Evolutionary conservation across 345 rosid species (phyloP).

Genomic region (Xanthoceras sorbifolium): DNA sequence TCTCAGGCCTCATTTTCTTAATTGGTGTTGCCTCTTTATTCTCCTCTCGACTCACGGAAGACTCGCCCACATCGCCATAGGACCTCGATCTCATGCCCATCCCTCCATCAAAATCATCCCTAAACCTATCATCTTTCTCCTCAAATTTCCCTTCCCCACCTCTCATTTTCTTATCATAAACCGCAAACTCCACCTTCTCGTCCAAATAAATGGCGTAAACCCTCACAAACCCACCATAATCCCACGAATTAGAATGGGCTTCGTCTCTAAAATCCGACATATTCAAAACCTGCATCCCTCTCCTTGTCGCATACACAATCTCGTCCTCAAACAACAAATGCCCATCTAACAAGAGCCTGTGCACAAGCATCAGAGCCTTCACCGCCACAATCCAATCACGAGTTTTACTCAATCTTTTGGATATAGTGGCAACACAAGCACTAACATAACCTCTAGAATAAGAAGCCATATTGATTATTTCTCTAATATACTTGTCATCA

Average conservation of each 20-base stretch:
- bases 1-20: constrained; percentile 78
- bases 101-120: constrained; percentile 41
- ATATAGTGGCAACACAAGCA: constrained; percentile 75
- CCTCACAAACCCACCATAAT: constrained; percentile 79
- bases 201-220: constrained; percentile 77
- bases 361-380: constrained; percentile 71
- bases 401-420: constrained; percentile 76
- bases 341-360: constrained; percentile 69
- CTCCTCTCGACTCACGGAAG: constrained; percentile 42
- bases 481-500: constrained; percentile 71
- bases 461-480: constrained; percentile 62
- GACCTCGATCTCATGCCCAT: constrained; percentile 66
- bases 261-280: constrained; percentile 86
- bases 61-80: constrained; percentile 72
- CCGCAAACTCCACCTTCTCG: constrained; percentile 61
- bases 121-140: constrained; percentile 42
- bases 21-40: constrained; percentile 52
- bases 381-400: constrained; percentile 95
- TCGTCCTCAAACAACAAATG: constrained; percentile 71
- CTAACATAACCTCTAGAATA: constrained; percentile 64
- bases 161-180: constrained; percentile 58
- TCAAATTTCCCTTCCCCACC: constrained; percentile 43
- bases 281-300: constrained; percentile 75
- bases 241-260: constrained; percentile 96
- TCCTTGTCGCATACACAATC: constrained; percentile 65